Conservation (phyloP, 2,329 filamentous ascomycete species). For the Paecilomyces variotii region DNA sequence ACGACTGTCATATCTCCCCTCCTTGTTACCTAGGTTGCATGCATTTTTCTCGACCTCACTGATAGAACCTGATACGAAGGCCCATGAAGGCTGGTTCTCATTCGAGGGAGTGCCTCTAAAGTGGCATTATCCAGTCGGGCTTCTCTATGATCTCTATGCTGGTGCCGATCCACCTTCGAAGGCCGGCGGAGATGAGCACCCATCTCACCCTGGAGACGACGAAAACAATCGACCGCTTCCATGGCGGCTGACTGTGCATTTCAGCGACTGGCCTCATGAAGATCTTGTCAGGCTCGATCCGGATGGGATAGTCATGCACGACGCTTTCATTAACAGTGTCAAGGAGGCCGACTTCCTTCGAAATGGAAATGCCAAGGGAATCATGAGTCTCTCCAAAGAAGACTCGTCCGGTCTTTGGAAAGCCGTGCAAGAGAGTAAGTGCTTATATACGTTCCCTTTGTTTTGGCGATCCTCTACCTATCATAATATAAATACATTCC, state of each 20-base stretch:
- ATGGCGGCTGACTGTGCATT: constrained; percentile 58
- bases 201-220: constrained; percentile 11
- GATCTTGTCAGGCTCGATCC: constrained; percentile 51
- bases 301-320: constrained; percentile 50
- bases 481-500: not conserved
- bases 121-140: constrained; percentile 63
- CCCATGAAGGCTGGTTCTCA: constrained; percentile 55
- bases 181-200: constrained; percentile 6
- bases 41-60: constrained; percentile 53
- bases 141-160: constrained; percentile 62
- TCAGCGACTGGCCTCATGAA: constrained; percentile 50
- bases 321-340: constrained; percentile 61
- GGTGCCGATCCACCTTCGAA: constrained; percentile 42
- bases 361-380: constrained; percentile 79
- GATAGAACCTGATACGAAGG: constrained; percentile 47
- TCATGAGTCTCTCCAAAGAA: constrained; percentile 80
- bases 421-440: constrained; percentile 63
- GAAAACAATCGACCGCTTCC: constrained; percentile 37
- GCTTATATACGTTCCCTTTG: not conserved
- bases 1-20: constrained; percentile 60
- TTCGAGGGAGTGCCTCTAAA: constrained; percentile 62
- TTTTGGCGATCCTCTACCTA: not conserved
- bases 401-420: constrained; percentile 79
- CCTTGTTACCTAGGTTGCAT: constrained; percentile 55
- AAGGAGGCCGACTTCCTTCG: constrained; percentile 82